phyloP scores from a whole-genome alignment of 2,329 filamentous ascomycete genomes.

The Cryphonectria parasitica region DNA sequence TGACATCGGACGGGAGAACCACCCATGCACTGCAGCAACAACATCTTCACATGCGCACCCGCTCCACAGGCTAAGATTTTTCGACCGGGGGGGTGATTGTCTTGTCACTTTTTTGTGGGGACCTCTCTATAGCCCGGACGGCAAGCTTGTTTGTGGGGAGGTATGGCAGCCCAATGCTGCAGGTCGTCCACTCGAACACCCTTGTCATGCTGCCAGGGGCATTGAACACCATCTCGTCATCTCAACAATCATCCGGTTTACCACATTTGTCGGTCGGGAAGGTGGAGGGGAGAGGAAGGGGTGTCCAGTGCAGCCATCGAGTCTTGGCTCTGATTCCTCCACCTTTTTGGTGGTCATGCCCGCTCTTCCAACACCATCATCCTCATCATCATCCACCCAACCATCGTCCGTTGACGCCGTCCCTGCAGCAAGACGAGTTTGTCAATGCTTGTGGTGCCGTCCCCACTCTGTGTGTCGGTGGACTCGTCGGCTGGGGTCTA shows the following conservation, averaged over 20 bases:
- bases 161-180: conserved; percentile 25
- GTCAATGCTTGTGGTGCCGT: conserved; percentile 21
- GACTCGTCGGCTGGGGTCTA: neutral
- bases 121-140: conserved; percentile 17
- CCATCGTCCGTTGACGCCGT: conserved; percentile 3
- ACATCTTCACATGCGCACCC: conserved; percentile 15
- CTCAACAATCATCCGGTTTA: conserved; percentile 19
- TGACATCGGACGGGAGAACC: conserved; percentile 13
- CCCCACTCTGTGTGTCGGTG: conserved; percentile 18
- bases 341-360: conserved; percentile 19
- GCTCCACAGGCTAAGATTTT: neutral
- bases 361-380: conserved; percentile 17
- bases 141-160: conserved; percentile 23
- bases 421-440: conserved; percentile 20
- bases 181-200: conserved; percentile 9
- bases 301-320: neutral
- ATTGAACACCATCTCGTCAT: conserved; percentile 16
- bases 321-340: conserved; percentile 19
- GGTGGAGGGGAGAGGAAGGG: neutral
- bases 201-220: conserved; percentile 20
- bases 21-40: conserved; percentile 17
- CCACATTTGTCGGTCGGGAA: conserved; percentile 18
- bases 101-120: conserved; percentile 17
- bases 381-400: conserved; percentile 3
- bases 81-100: neutral